phyloP scores from a whole-genome alignment of 345 rosid species.

The thale cress (Arabidopsis thaliana) region TAIR10.1 NC_003074.8:10226001-10226500 shows the following conservation, averaged over 20 bases:
- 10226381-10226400: slow-evolving; percentile 10
- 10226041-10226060: slow-evolving; percentile 60
- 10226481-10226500: slow-evolving; percentile 85
- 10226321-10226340: neutral
- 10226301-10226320: slow-evolving; percentile 45
- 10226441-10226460: slow-evolving; percentile 73
- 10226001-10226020: slow-evolving; percentile 80
- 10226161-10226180: neutral
- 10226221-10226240: slow-evolving; percentile 88
- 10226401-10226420: slow-evolving; percentile 56
- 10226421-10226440: slow-evolving; percentile 70
- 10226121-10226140: neutral
- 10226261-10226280: slow-evolving; percentile 91
- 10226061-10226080: slow-evolving; percentile 82
- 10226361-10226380: slow-evolving; percentile 8
- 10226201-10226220: slow-evolving; percentile 89
- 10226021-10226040: slow-evolving; percentile 67
- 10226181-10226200: slow-evolving; percentile 65
- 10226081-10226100: neutral
- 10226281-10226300: slow-evolving; percentile 83
- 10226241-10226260: slow-evolving; percentile 94
- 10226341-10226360: slow-evolving; percentile 12
- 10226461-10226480: slow-evolving; percentile 87
- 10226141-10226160: neutral
- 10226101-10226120: neutral